These are phyloP conservation scores for Aspergillus eucalypticola DNA, from an alignment of 2,329 filamentous ascomycete species.

Conservation along the genomic window DNA sequence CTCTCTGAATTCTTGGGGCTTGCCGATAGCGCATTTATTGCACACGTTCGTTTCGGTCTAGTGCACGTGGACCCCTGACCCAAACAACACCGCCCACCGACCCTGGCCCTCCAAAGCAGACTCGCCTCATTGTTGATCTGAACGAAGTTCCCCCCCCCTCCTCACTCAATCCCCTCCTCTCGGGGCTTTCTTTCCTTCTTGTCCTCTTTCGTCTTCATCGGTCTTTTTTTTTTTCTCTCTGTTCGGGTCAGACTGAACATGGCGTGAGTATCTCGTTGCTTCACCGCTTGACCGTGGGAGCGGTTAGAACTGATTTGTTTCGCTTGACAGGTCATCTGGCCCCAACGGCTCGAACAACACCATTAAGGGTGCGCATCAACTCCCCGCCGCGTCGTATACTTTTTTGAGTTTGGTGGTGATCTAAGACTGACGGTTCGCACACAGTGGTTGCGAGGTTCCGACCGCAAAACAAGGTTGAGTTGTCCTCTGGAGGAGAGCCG, in stretches of 20 bases:
- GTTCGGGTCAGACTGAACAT: slow-evolving; percentile 38
- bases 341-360: slow-evolving; percentile 50
- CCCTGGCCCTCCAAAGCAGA: slow-evolving; percentile 8
- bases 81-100: slow-evolving; percentile 22
- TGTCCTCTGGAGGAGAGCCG: slow-evolving; percentile 84
- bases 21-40: neutral
- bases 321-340: slow-evolving; percentile 32
- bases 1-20: neutral
- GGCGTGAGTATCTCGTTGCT: slow-evolving; percentile 45
- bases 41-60: slow-evolving; percentile 4
- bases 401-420: neutral
- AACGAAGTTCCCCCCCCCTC: slow-evolving; percentile 11
- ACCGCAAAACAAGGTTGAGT: slow-evolving; percentile 93
- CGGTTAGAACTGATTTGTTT: slow-evolving; percentile 15
- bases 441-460: slow-evolving; percentile 95
- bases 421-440: slow-evolving; percentile 44
- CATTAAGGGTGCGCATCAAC: slow-evolving; percentile 52
- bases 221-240: neutral
- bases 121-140: slow-evolving; percentile 16
- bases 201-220: slow-evolving; percentile 11
- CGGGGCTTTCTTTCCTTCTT: slow-evolving; percentile 24
- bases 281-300: slow-evolving; percentile 10
- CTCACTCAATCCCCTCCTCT: slow-evolving; percentile 23
- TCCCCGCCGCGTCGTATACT: neutral
- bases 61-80: slow-evolving; percentile 33